Conservation (phyloP, 768 basidiomycete genomes). For the Stropharia rugosoannulata region DNA sequence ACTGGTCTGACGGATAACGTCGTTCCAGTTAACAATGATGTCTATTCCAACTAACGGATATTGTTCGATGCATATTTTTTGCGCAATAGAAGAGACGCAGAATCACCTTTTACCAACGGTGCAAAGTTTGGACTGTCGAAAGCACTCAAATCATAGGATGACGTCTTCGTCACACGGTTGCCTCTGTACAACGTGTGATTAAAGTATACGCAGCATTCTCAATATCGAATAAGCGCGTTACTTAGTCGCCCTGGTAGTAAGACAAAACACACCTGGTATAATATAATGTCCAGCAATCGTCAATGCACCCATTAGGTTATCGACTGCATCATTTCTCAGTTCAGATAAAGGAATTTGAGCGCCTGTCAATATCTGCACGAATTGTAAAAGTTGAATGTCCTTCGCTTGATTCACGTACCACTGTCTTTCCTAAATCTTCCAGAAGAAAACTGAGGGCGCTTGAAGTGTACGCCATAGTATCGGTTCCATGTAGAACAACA, state of each 20-base stretch:
- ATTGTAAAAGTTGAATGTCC: background rate
- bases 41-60: slow-evolving; percentile 75
- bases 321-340: slow-evolving; percentile 91
- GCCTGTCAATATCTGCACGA: slow-evolving; percentile 76
- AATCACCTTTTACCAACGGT: slow-evolving; percentile 75
- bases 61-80: slow-evolving; percentile 6
- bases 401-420: slow-evolving; percentile 42
- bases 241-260: background rate
- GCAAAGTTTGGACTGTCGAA: slow-evolving; percentile 86
- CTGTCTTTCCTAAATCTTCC: slow-evolving; percentile 91
- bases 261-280: slow-evolving; percentile 69
- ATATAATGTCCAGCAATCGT: slow-evolving; percentile 89
- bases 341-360: slow-evolving; percentile 93
- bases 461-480: slow-evolving; percentile 89
- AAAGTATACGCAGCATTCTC: slow-evolving; percentile 87
- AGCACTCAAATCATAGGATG: slow-evolving; percentile 80
- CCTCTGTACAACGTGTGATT: slow-evolving; percentile 87
- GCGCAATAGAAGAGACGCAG: background rate
- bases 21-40: slow-evolving; percentile 86
- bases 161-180: slow-evolving; percentile 79
- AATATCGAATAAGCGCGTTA: background rate
- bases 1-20: slow-evolving; percentile 81
- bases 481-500: slow-evolving; percentile 87
- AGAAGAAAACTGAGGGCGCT: slow-evolving; percentile 89
- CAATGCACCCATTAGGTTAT: slow-evolving; percentile 88